Evolutionary conservation across 768 basidiomycete genomes (phyloP).

Genomic region (Lyophyllum semitale): DNA sequence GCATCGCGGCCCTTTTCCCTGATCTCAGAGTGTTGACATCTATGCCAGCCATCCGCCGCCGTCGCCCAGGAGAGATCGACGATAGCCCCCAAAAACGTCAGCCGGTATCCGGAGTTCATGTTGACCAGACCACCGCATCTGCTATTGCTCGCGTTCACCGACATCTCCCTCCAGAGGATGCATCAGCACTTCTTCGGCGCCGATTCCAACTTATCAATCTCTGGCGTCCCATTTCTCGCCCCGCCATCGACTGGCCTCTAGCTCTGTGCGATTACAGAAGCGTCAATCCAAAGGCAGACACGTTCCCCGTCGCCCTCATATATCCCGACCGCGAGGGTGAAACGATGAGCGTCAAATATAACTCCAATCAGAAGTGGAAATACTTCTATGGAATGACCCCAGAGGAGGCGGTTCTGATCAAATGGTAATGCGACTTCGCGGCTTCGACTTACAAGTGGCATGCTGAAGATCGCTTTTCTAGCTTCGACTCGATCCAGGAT

Average conservation of each 20-base stretch:
- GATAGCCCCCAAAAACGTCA: slow-evolving; percentile 30
- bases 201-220: slow-evolving; percentile 54
- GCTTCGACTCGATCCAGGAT: slow-evolving; percentile 34
- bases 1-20: slow-evolving; percentile 14
- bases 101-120: slow-evolving; percentile 38
- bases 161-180: slow-evolving; percentile 40
- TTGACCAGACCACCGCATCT: slow-evolving; percentile 40
- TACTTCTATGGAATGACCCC: slow-evolving; percentile 46
- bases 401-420: slow-evolving; percentile 52
- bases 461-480: background rate
- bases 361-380: slow-evolving; percentile 51
- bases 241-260: slow-evolving; percentile 52
- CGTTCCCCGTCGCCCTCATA: slow-evolving; percentile 42
- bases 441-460: background rate
- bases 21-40: background rate
- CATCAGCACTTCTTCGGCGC: slow-evolving; percentile 30
- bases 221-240: slow-evolving; percentile 55
- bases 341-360: slow-evolving; percentile 46
- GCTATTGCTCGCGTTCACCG: slow-evolving; percentile 36
- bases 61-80: slow-evolving; percentile 29
- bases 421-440: slow-evolving; percentile 40
- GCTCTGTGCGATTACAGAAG: slow-evolving; percentile 44
- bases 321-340: slow-evolving; percentile 55
- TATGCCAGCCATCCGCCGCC: slow-evolving; percentile 35
- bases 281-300: slow-evolving; percentile 38